Evolutionary conservation across 2,329 filamentous ascomycete genomes (phyloP), one percentile per base, ranked within the genome.

Genomic region (Fusarium chaquense): DNA sequence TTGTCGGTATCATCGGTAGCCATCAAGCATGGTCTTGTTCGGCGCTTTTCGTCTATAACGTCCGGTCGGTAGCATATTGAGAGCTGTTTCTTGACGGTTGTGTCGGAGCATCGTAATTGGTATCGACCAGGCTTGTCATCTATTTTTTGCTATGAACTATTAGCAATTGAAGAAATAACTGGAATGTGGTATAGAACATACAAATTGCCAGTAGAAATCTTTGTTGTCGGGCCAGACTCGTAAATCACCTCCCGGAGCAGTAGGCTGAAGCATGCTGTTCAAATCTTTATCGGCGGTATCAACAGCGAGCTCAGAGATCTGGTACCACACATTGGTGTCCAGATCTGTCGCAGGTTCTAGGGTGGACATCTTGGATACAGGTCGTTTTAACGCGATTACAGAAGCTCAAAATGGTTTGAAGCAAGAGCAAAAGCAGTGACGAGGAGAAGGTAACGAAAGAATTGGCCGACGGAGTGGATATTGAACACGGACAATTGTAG

Each of bases 301-400:
- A n/a, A 80, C 77, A n/a, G 78, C 76, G 15, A 59, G 69, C 56
- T 81, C 79, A 6, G 73, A 76, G n/a, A 81, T 40, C 43, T 78
- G 72, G 60, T 78, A 80, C 79, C 79, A 81, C 20, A 65, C 75
- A 52, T 81, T 80, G 13, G 74, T 46, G 69, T 81, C 76, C 36
- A 81, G 57, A 38, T 73, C 73, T n/a, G 65, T 75, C 22, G 73
- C 65, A 15, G 67, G 45, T 30, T 67, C 16, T 8, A 70, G 53
- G 15, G 30, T 45, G 3, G 67, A 11, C 67, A 70, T 70, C 8
- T 41, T 41, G 26, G 26, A 32, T 20, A 32, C 11, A 32, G 46
- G 43, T 47, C 53, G 33, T 36, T 38, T 44, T 18, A 20, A 12
- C 26, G n/a, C 36, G 26, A 38, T 4, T 24, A 4, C 22, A 28